phyloP scores from a whole-genome alignment of 73 alveolate species.

The Tetrahymena borealis region DNA sequence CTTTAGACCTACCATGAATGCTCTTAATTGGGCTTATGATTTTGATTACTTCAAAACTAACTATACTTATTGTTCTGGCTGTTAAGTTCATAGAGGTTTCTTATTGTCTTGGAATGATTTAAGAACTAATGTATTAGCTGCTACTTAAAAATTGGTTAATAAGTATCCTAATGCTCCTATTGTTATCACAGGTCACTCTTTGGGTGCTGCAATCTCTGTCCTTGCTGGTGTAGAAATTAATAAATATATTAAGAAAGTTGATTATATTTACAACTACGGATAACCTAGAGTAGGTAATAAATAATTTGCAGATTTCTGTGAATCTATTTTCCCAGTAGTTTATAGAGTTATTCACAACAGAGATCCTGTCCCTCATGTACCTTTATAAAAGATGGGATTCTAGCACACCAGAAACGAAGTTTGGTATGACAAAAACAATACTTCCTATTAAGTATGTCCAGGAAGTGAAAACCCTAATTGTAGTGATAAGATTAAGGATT shows the following conservation, averaged over 20 bases:
- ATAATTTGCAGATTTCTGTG: conserved; percentile 4
- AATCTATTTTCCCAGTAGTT: conserved; percentile 10
- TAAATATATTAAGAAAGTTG: background rate
- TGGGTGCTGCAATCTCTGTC: conserved; percentile 41
- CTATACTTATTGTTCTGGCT: conserved; percentile 28
- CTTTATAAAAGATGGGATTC: conserved; percentile 20
- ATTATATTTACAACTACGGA: conserved; percentile 38
- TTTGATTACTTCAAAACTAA: conserved; percentile 22
- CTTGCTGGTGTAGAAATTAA: conserved; percentile 22
- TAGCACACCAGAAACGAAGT: conserved; percentile 30
- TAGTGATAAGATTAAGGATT: background rate
- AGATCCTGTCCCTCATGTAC: conserved; percentile 46
- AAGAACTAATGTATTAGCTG: background rate
- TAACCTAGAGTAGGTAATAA: conserved; percentile 41
- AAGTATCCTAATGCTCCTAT: conserved; percentile 35
- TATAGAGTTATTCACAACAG: conserved; percentile 33
- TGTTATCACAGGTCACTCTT: conserved; percentile 34
- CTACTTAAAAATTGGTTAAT: background rate
- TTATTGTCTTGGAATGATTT: conserved; percentile 5
- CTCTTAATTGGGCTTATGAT: conserved; percentile 32
- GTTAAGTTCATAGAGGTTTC: conserved; percentile 48
- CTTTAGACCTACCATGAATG: conserved; percentile 29
- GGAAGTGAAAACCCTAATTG: background rate
- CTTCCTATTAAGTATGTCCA: background rate
- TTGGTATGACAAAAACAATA: conserved; percentile 5